These are phyloP conservation scores for Aschersonia sp. DNA, from an alignment of 2,329 filamentous ascomycete species.

Conservation along the genomic window DNA sequence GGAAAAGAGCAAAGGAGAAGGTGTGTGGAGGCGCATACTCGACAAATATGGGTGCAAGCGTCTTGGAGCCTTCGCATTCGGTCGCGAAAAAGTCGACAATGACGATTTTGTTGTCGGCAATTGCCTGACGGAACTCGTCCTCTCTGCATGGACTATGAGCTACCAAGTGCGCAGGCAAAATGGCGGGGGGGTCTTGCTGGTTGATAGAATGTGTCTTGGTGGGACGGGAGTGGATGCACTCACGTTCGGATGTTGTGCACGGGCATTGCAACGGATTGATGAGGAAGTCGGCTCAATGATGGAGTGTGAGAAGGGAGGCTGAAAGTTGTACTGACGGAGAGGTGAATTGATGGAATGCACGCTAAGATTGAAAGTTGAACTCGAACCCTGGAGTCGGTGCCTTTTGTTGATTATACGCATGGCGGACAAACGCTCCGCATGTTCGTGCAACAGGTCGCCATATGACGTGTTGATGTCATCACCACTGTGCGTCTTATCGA, in stretches of 20 bases:
- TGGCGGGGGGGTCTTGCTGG: too few relatives aligned
- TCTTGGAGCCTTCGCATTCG: slow-evolving; percentile 2
- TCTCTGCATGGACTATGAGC: not conserved
- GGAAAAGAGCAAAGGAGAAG: not conserved
- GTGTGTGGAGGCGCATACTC: not conserved
- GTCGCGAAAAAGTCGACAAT: slow-evolving; percentile 3
- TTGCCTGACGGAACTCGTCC: not conserved
- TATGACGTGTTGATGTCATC: not conserved
- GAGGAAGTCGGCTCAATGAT: not conserved
- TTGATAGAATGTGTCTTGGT: not conserved
- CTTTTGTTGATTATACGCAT: not conserved
- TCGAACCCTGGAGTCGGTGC: not conserved
- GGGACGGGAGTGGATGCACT: not conserved
- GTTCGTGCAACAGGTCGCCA: not conserved
- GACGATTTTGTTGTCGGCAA: slow-evolving; percentile 1
- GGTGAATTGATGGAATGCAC: not conserved
- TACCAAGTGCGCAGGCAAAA: not conserved
- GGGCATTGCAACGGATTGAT: not conserved
- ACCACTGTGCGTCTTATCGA: not conserved
- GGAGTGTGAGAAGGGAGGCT: too few relatives aligned
- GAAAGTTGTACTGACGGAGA: not conserved
- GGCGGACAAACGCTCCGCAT: not conserved
- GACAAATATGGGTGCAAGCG: slow-evolving; percentile 3
- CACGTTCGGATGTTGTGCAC: slow-evolving; percentile 3
- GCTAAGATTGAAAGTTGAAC: not conserved